phyloP scores from a whole-genome alignment of 768 basidiomycete species.

The Boletus rubescentipes region DNA sequence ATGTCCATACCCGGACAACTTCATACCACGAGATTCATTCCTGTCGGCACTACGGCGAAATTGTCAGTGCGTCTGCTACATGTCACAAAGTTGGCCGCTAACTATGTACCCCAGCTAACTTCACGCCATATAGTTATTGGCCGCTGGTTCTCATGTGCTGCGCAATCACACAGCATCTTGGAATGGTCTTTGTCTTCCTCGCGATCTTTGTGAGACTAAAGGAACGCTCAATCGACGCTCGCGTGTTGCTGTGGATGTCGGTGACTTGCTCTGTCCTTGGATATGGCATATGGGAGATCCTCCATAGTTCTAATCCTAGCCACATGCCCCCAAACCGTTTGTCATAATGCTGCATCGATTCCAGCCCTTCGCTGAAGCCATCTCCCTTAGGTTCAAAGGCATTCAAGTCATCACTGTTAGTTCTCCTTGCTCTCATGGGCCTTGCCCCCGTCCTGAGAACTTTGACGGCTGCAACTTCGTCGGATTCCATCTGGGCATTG shows the following conservation, averaged over 20 bases:
- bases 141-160: slow-evolving; percentile 67
- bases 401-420: slow-evolving; percentile 79
- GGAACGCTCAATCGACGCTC: slow-evolving; percentile 63
- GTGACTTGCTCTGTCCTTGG: slow-evolving; percentile 58
- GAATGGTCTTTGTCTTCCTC: slow-evolving; percentile 78
- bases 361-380: slow-evolving; percentile 10
- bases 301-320: slow-evolving; percentile 39
- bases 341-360: slow-evolving; percentile 11
- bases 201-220: slow-evolving; percentile 74
- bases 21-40: slow-evolving; percentile 73
- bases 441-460: slow-evolving; percentile 90
- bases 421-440: slow-evolving; percentile 86
- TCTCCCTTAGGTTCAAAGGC: slow-evolving; percentile 58
- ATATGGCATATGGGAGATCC: slow-evolving; percentile 61
- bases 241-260: slow-evolving; percentile 65
- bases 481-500: slow-evolving; percentile 96
- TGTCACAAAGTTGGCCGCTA: slow-evolving; percentile 11
- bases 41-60: slow-evolving; percentile 77
- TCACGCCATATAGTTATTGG: slow-evolving; percentile 76
- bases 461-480: slow-evolving; percentile 90
- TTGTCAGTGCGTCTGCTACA: slow-evolving; percentile 46
- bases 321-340: slow-evolving; percentile 24
- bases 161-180: slow-evolving; percentile 82
- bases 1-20: slow-evolving; percentile 80
- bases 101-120: slow-evolving; percentile 57